A percentile compares a stretch with the other conserved stretches of the same genome.
Conservation (phyloP, 225 moss, liverwort and hornwort genomes). For the Rhytidiadelphus loreus region DNA sequence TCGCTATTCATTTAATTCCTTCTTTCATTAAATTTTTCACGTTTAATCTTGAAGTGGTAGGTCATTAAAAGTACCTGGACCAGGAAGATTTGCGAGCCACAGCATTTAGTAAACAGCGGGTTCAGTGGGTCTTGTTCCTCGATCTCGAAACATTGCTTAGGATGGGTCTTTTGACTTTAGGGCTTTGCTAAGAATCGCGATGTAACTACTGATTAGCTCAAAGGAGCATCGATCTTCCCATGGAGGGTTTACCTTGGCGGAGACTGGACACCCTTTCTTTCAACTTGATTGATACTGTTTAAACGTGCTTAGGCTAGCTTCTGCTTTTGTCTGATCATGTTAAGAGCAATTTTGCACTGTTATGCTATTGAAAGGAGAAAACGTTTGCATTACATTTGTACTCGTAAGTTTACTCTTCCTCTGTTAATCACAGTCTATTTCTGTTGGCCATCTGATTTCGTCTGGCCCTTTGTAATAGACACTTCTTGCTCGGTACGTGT, state of each 20-base stretch:
- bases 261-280: not conserved
- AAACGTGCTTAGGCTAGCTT: not conserved
- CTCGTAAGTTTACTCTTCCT: not conserved
- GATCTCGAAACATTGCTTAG: not conserved
- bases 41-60: not conserved
- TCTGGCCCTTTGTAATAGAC: not conserved
- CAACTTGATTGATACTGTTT: not conserved
- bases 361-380: not conserved
- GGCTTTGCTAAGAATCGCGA: not conserved
- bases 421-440: not conserved
- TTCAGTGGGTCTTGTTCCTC: not conserved
- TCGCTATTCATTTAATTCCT: not conserved
- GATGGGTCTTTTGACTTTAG: not conserved
- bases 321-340: not conserved
- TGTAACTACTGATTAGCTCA: too few species aligned
- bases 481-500: not conserved
- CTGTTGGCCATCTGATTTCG: not conserved
- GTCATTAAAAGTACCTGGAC: not conserved
- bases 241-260: not conserved
- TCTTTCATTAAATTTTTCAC: not conserved
- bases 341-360: not conserved
- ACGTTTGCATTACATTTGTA: not conserved
- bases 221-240: not conserved
- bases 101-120: not conserved
- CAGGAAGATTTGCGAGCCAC: not conserved